Conservation (phyloP, 78 protist species). For the Dictyostelium intermedium region DNA sequence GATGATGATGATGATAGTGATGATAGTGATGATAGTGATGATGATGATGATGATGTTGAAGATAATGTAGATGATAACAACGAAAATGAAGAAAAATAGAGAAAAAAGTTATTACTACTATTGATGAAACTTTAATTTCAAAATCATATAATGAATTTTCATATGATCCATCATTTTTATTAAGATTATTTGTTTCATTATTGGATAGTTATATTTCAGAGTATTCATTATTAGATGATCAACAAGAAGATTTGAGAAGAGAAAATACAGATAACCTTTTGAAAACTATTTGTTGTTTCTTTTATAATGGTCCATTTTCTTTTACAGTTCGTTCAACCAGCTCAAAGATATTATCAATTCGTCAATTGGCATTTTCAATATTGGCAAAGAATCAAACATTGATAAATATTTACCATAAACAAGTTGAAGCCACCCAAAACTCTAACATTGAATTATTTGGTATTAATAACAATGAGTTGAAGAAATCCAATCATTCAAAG, state of each 20-base stretch:
- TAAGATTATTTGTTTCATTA: constrained; percentile 12
- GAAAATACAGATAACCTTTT: background rate
- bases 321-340: constrained; percentile 30
- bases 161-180: constrained; percentile 54
- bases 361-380: constrained; percentile 22
- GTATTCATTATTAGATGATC: background rate
- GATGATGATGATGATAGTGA: background rate
- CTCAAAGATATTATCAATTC: background rate
- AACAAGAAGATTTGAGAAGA: constrained; percentile 18
- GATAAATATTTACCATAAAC: background rate
- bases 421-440: background rate
- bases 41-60: no score
- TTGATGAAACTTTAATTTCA: background rate
- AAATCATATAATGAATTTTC: background rate
- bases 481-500: no score
- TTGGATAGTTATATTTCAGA: constrained; percentile 6
- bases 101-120: background rate
- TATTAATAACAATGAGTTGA: no score
- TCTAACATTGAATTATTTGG: background rate
- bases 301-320: constrained; percentile 47
- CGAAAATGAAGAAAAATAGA: no score
- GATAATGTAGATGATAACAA: background rate
- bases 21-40: background rate
- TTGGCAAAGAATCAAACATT: background rate
- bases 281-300: constrained; percentile 16